Base-by-base conservation (phyloP, 768 basidiomycete species). In the Cantharellus anzutake region DNA sequence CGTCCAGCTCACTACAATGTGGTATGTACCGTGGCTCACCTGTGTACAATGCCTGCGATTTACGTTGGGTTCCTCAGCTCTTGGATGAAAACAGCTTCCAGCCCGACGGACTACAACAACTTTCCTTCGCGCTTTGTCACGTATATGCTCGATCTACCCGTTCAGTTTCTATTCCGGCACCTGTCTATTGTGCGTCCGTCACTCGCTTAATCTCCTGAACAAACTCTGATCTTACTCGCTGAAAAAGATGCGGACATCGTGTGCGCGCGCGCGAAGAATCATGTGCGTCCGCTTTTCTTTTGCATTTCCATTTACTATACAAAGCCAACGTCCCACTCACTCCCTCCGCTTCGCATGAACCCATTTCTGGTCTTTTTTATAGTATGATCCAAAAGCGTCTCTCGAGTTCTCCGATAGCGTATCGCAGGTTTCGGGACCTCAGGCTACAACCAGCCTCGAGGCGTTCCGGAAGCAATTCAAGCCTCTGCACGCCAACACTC, bases 101-200 rank as follows among this genome's bases (percentile, higher is more conserved):
- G 80, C 74, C 82, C 14, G 82, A 86, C 65, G 76, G 78, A 14
- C 69, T 90, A 48, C 88, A 90, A 64, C 75, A 77, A 0, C 67
- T 82, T 2, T 81, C 86, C 0, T 89, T 84, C 58, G 81, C 85
- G 0, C 72, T 91, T 0, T 86, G 85, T 65, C 85, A 91, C 53
- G 80, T 86, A 0, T 90, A 86, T 63, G 84, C 86, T 1, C 78
- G 86, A 2, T 80, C 84, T 5, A 87, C 85, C 2, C 80, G 86
- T 34, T 84, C 84, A 0, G 86, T 87, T 1, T 87, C 86, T 0
- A 86, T 87, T 56, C 86, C 86, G 0, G 86, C 85, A 0, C 86
- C 86, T 0, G 84, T 87, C 0, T 87, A 87, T 64, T 87, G 85
- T 86, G 65, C 65, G 81, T 68, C 35, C 2, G 34, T 42, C 41